Conservation (phyloP, 768 basidiomycete genomes). For the Mycena capillaripes region DNA sequence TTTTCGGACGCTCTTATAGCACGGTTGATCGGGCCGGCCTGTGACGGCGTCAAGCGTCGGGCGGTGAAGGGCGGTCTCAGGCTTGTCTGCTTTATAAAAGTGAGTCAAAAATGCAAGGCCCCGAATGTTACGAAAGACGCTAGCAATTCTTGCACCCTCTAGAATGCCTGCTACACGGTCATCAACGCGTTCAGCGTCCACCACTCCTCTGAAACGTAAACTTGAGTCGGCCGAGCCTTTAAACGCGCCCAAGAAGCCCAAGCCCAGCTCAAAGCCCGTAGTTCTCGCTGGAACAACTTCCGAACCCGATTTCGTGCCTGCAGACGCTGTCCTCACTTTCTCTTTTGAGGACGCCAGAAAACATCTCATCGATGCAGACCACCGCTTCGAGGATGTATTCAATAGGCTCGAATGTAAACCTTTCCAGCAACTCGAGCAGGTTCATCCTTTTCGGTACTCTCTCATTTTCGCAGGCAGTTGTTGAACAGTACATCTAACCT, state of each 20-base stretch:
- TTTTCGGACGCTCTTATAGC: slow-evolving; percentile 9
- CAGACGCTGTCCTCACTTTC: slow-evolving; percentile 71
- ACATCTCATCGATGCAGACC: slow-evolving; percentile 77
- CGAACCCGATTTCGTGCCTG: slow-evolving; percentile 67
- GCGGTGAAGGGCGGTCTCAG: background rate
- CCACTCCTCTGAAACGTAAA: slow-evolving; percentile 23
- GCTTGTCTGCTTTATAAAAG: background rate
- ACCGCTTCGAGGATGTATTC: slow-evolving; percentile 82
- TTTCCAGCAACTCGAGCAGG: slow-evolving; percentile 77
- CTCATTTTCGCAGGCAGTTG: slow-evolving; percentile 6
- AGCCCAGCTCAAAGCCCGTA: slow-evolving; percentile 5
- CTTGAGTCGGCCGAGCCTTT: slow-evolving; percentile 12
- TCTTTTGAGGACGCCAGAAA: slow-evolving; percentile 81
- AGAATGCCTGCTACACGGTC: slow-evolving; percentile 54
- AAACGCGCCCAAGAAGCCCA: slow-evolving; percentile 39
- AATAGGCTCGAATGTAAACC: slow-evolving; percentile 77
- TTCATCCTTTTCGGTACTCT: slow-evolving; percentile 90
- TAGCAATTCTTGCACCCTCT: background rate
- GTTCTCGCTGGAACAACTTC: slow-evolving; percentile 29
- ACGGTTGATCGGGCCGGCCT: background rate
- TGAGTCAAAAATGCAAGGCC: background rate
- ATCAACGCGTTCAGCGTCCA: slow-evolving; percentile 43
- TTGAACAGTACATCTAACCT: slow-evolving; percentile 4
- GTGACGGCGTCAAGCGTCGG: background rate
- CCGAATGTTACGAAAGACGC: background rate